phyloP scores from a whole-genome alignment of 805 yeast genomes.

The Wickerhamiella occidentalis region DNA sequence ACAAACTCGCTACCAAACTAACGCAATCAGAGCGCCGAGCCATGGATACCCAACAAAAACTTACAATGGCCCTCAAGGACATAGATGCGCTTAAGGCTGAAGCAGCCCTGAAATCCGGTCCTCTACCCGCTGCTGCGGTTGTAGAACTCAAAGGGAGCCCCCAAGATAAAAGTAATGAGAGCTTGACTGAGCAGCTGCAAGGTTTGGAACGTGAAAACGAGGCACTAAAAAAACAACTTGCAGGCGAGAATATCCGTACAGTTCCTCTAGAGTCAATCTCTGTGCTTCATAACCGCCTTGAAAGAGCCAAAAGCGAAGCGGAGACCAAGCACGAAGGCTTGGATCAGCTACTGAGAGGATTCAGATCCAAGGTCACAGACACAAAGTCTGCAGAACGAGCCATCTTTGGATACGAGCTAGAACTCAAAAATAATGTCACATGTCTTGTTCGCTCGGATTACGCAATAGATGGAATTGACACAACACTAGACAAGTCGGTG shows the following conservation, averaged over 20 bases:
- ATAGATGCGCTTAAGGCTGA: neutral
- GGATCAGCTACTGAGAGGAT: constrained; percentile 4
- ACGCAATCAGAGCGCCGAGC: neutral
- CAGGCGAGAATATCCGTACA: neutral
- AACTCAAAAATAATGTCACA: constrained; percentile 1
- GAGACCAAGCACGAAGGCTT: neutral
- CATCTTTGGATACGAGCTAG: constrained; percentile 7
- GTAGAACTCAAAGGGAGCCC: neutral
- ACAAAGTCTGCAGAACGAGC: neutral
- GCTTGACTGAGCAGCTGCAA: neutral
- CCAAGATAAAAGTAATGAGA: neutral
- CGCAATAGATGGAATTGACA: neutral
- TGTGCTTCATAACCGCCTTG: neutral
- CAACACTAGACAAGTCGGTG: neutral
- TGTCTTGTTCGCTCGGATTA: constrained; percentile 2
- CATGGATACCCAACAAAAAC: neutral
- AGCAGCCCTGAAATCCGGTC: neutral
- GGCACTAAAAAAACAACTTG: constrained; percentile 2
- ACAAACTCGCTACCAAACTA: neutral
- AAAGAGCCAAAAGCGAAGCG: neutral
- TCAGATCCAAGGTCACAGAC: neutral
- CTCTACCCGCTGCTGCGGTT: neutral
- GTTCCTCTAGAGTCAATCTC: constrained; percentile 7
- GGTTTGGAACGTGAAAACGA: constrained; percentile 4
- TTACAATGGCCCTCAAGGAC: neutral